Evolutionary conservation across 2,329 filamentous ascomycete genomes (phyloP), one percentile per base, ranked within the genome.

Genomic region (Penicillium thymicola): DNA sequence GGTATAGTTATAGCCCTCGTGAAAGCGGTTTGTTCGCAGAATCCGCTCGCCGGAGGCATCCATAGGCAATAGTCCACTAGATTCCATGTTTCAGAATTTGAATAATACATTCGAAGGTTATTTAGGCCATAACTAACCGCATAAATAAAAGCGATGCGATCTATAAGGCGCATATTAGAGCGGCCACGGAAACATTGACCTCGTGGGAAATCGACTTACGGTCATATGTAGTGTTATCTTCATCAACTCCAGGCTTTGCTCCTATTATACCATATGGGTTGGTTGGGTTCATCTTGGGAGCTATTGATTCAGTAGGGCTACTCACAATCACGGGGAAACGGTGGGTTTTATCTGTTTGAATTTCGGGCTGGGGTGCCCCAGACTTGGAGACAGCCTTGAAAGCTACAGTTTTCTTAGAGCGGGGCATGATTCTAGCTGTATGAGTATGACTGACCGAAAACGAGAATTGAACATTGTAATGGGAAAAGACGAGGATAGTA

Each of bases 191-290:
- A 21, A 18, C 28, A 47, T 25, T 5, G 21, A 13, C n/a, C 11
- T 45, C 27, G 42, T 18, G 9, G 1, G n/a, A 32, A 25, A 10
- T 45, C 4, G 36, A 72, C 76, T 70, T 59, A 79, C 75, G 18
- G 76, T 75, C 41, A 76, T 72, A 61, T 80, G 78, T 10, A 81
- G 64, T 62, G 80, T 72, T 4, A 77, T 79, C 65, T 80, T 78
- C 14, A 79, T 72, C 40, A 80, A 65, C 53, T 78, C 77, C 38
- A 76, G 67, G 57, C 78, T 81, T 59, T 81, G 78, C 51, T 74
- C 70, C 54, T 77, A 10, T 50, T n/a, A 2, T 40, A 11, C 7
- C 5, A 11, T 30, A 8, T 32, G 18, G 18, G 18, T 28, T 27
- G 7, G n/a, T 23, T 50, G 13, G 16, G 7, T 14, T 27, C 25